These are phyloP conservation scores for Fusarium oligoseptatum DNA, from an alignment of 2,329 filamentous ascomycete species.

Conservation along the genomic window DNA sequence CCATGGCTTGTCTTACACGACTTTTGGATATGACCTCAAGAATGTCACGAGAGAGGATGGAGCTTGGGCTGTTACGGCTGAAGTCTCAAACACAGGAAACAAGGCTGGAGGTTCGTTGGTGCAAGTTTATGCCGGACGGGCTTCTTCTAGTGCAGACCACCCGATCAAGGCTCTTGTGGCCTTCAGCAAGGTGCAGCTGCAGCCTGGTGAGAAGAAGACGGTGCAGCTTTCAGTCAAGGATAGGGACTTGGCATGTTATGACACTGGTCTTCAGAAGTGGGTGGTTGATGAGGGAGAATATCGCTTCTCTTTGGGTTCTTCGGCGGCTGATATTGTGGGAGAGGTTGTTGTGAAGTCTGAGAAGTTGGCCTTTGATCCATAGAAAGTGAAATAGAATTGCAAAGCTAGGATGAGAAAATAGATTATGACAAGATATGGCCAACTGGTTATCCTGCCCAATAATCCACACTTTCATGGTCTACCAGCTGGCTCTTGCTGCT, in stretches of 20 bases:
- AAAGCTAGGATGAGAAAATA: neutral
- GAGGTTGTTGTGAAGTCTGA: neutral
- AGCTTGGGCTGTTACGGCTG: slow-evolving; percentile 63
- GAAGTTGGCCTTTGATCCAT: slow-evolving; percentile 8
- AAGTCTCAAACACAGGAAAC: slow-evolving; percentile 69
- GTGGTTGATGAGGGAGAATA: slow-evolving; percentile 46
- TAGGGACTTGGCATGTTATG: slow-evolving; percentile 49
- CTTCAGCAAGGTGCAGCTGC: slow-evolving; percentile 47
- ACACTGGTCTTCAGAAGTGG: slow-evolving; percentile 44
- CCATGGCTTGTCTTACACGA: slow-evolving; percentile 76
- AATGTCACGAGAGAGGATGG: slow-evolving; percentile 58
- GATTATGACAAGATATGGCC: neutral
- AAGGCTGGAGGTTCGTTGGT: slow-evolving; percentile 63
- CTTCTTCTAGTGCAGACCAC: slow-evolving; percentile 26
- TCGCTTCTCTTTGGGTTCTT: slow-evolving; percentile 44
- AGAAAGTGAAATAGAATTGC: neutral
- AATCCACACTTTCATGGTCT: neutral
- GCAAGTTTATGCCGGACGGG: slow-evolving; percentile 62
- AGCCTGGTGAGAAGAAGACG: slow-evolving; percentile 32
- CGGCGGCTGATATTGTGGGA: slow-evolving; percentile 38
- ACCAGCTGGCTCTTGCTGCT: neutral
- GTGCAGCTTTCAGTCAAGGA: slow-evolving; percentile 30
- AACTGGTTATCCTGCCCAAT: neutral
- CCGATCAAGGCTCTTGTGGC: slow-evolving; percentile 49
- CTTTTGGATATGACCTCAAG: slow-evolving; percentile 67